Conservation (phyloP, 2,329 filamentous ascomycete species). For the Pseudogymnoascus sp. region DNA sequence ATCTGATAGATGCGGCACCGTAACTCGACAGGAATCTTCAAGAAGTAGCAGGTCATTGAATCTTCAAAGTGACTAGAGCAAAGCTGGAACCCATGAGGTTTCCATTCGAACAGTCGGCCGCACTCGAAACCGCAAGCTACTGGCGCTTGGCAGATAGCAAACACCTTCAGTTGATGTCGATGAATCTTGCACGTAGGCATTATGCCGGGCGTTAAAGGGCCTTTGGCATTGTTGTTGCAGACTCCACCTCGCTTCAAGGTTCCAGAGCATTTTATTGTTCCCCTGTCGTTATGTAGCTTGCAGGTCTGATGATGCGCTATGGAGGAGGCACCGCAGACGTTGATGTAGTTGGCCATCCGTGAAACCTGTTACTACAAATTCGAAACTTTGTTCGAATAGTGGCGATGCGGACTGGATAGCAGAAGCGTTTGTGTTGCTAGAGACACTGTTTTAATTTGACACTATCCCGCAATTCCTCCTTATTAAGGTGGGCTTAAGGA, state of each 20-base stretch:
- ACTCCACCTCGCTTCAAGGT: constrained; percentile 12
- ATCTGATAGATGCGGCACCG: constrained; percentile 15
- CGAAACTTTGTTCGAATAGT: no score
- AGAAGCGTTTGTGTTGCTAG: no score
- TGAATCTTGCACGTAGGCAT: constrained; percentile 16
- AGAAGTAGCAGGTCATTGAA: constrained; percentile 14
- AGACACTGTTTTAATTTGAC: no score
- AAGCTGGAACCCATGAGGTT: constrained; percentile 14
- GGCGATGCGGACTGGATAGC: no score
- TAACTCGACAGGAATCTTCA: constrained; percentile 17
- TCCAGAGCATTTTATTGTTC: constrained; percentile 12
- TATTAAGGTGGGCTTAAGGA: neutral
- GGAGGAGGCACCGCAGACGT: neutral
- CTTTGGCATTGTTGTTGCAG: constrained; percentile 11
- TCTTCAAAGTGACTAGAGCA: constrained; percentile 12
- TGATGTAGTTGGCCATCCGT: constrained; percentile 24
- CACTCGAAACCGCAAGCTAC: constrained; percentile 16
- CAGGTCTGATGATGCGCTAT: constrained; percentile 8
- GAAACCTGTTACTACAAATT: neutral
- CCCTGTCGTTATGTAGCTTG: constrained; percentile 9
- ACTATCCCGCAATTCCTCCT: neutral
- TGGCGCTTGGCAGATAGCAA: constrained; percentile 11
- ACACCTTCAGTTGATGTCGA: constrained; percentile 9
- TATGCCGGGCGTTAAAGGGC: neutral
- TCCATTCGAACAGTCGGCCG: constrained; percentile 13